A percentile compares a stretch with the other conserved stretches of the same genome.
phyloP scores from a whole-genome alignment of 1,284 basidiomycete species.

The Cryptococcus sp. region DNA sequence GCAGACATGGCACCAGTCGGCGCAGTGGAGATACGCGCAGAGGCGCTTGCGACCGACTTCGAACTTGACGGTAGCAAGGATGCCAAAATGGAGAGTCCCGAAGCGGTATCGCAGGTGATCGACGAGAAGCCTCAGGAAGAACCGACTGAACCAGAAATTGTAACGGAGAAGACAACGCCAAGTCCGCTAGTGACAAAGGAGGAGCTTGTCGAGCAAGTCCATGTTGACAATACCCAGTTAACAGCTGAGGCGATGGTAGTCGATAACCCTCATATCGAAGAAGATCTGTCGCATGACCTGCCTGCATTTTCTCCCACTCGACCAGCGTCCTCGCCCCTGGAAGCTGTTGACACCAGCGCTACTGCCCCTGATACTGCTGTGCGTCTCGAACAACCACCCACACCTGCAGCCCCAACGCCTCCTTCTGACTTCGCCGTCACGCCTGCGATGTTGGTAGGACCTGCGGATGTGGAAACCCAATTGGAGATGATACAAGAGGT shows the following conservation, averaged over 20 bases:
- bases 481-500: neutral
- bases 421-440: constrained; percentile 1
- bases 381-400: neutral
- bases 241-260: neutral
- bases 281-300: neutral
- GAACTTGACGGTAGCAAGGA: no score
- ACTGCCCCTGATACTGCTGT: neutral
- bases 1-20: no score
- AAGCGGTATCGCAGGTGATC: no score
- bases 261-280: neutral
- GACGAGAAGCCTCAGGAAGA: no score
- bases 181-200: no score
- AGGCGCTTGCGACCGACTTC: no score
- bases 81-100: no score
- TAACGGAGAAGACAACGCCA: no score
- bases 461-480: neutral
- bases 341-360: neutral
- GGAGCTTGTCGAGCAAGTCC: no score
- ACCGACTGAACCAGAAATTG: no score
- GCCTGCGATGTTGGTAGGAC: neutral
- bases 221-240: no score
- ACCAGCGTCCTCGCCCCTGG: neutral
- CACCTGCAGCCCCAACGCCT: constrained; percentile 1
- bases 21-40: no score
- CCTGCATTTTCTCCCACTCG: neutral